These are phyloP conservation scores for Haberlea rhodopensis DNA, from an alignment of 257 asterid genomes.

Conservation along the genomic window DNA sequence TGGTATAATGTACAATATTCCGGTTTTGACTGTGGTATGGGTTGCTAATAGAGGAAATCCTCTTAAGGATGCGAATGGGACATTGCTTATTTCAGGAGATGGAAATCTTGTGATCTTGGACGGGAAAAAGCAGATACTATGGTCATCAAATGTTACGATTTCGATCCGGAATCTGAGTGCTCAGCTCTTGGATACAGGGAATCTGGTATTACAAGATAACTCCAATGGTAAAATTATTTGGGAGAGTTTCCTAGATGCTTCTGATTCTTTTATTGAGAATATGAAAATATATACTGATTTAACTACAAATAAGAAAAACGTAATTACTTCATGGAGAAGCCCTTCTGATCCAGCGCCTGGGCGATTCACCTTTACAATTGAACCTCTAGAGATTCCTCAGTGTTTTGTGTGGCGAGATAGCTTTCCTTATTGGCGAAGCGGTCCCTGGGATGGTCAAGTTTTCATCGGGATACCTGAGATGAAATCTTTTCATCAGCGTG, in stretches of 20 bases:
- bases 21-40: constrained; percentile 40
- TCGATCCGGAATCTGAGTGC: constrained; percentile 26
- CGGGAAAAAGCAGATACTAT: constrained; percentile 27
- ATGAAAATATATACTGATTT: constrained; percentile 19
- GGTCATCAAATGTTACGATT: constrained; percentile 35
- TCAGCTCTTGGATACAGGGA: constrained; percentile 39
- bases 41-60: constrained; percentile 53
- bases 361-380: constrained; percentile 30
- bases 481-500: constrained; percentile 25
- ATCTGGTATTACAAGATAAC: constrained; percentile 29
- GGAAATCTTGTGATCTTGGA: too few relatives aligned
- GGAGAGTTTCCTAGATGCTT: constrained; percentile 27
- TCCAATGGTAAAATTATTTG: constrained; percentile 4
- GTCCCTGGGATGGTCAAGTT: constrained; percentile 43
- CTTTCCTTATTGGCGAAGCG: constrained; percentile 44
- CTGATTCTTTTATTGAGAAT: constrained; percentile 15
- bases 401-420: constrained; percentile 9
- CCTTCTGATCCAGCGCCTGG: constrained; percentile 51
- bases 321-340: constrained; percentile 46
- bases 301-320: constrained; percentile 10
- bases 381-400: constrained; percentile 13
- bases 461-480: constrained; percentile 38
- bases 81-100: constrained; percentile 25
- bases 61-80: constrained; percentile 25
- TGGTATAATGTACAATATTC: constrained; percentile 46